These are phyloP conservation scores for Adansonia grandidieri DNA, from an alignment of 441 rosid genomes.

Conservation along the genomic window DNA sequence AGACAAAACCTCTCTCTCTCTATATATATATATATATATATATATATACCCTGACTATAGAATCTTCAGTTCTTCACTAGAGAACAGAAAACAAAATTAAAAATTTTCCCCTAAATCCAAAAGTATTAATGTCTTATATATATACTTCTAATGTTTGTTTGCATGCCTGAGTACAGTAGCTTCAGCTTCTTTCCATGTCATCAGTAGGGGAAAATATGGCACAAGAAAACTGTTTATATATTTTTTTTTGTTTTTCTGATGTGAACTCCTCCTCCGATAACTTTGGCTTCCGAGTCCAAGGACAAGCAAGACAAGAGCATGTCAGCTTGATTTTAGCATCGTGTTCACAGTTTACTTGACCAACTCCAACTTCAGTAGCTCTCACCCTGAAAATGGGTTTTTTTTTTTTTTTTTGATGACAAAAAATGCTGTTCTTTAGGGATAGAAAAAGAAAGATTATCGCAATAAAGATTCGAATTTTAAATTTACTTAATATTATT, in stretches of 20 bases:
- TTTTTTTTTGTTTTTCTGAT: not conserved
- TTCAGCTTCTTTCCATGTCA: slow-evolving; percentile 41
- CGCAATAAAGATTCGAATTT: no score
- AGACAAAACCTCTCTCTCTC: slow-evolving; percentile 40
- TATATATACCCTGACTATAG: slow-evolving; percentile 37
- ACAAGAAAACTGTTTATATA: not conserved
- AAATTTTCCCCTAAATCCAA: slow-evolving; percentile 36
- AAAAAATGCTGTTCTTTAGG: no score
- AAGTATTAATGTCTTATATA: not conserved
- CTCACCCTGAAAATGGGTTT: slow-evolving; percentile 1
- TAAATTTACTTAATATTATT: not conserved
- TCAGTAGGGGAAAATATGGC: not conserved
- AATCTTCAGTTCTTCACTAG: slow-evolving; percentile 53
- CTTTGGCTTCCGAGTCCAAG: slow-evolving; percentile 16
- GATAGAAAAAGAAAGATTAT: no score
- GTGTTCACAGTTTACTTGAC: not conserved
- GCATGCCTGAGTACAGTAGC: slow-evolving; percentile 40
- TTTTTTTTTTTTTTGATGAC: not conserved
- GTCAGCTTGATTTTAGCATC: slow-evolving; percentile 21
- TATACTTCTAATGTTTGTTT: slow-evolving; percentile 38
- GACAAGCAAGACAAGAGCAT: not conserved
- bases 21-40: not conserved
- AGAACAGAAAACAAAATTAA: slow-evolving; percentile 41
- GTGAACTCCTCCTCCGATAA: slow-evolving; percentile 18
- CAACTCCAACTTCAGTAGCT: not conserved